Percentiles rank a stretch among this genome's conserved stretches.
Evolutionary conservation across 2,329 filamentous ascomycete species (phyloP).

Genomic region (Aureobasidium lini): DNA sequence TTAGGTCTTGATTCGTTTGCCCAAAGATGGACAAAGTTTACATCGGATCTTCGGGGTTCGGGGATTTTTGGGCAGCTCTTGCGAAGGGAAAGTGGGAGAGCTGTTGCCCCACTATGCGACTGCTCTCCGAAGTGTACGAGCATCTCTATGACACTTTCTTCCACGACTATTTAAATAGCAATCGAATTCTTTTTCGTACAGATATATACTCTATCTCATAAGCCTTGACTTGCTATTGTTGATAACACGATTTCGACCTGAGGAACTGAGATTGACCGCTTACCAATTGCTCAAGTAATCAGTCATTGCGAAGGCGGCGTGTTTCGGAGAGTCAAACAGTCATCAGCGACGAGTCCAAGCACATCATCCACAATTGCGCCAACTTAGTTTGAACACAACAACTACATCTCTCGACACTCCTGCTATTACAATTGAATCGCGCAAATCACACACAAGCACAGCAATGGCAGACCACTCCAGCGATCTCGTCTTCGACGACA

Average conservation of each 20-base stretch:
- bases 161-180: too few species aligned
- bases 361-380: not conserved
- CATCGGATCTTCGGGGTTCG: too few species aligned
- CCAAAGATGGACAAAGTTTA: too few species aligned
- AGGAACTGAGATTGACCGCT: not conserved
- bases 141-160: too few species aligned
- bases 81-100: too few species aligned
- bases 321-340: not conserved
- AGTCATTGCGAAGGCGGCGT: not conserved
- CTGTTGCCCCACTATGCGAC: too few species aligned
- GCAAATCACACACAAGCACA: not conserved
- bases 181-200: too few species aligned
- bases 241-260: not conserved
- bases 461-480: constrained; percentile 6
- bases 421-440: not conserved
- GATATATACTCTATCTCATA: too few species aligned
- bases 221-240: too few species aligned
- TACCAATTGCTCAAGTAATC: constrained; percentile 10
- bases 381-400: not conserved
- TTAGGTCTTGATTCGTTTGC: too few species aligned
- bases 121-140: too few species aligned
- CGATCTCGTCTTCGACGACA: constrained; percentile 29
- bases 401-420: not conserved
- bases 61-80: too few species aligned
- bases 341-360: not conserved